phyloP scores from a whole-genome alignment of 2,329 filamentous ascomycete species.

The Calonectria pseudoturangicola region DNA sequence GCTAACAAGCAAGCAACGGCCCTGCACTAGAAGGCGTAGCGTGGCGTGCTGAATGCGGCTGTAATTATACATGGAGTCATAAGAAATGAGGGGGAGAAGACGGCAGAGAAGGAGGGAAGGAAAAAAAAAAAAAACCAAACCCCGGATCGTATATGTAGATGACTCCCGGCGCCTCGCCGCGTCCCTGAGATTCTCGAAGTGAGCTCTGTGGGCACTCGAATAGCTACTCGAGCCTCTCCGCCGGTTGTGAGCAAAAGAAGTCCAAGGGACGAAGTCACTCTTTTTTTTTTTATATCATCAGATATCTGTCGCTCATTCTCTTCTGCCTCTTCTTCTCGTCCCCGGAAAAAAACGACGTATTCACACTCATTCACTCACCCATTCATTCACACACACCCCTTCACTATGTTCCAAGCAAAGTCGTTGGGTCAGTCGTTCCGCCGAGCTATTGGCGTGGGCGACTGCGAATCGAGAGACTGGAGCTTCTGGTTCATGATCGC shows the following conservation, averaged over 20 bases:
- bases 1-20: slow-evolving; percentile 14
- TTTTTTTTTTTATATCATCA: background rate
- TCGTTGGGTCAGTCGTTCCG: slow-evolving; percentile 31
- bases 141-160: slow-evolving; percentile 3
- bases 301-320: background rate
- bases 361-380: background rate
- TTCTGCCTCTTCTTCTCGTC: background rate
- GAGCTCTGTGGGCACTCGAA: slow-evolving; percentile 1
- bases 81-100: slow-evolving; percentile 4
- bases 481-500: slow-evolving; percentile 45
- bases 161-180: slow-evolving; percentile 7
- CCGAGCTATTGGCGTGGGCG: slow-evolving; percentile 38
- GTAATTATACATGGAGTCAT: slow-evolving; percentile 29
- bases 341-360: background rate
- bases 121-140: slow-evolving; percentile 3
- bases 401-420: slow-evolving; percentile 22
- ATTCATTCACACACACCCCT: background rate
- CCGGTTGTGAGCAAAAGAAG: background rate
- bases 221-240: slow-evolving; percentile 7
- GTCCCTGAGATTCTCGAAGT: background rate
- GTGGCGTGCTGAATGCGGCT: slow-evolving; percentile 25
- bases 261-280: slow-evolving; percentile 1
- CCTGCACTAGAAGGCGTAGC: slow-evolving; percentile 15
- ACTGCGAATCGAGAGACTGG: slow-evolving; percentile 40
- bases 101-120: background rate